phyloP scores from a whole-genome alignment of 495 filamentous ascomycete species.

The Tetracladium setigerum region DNA sequence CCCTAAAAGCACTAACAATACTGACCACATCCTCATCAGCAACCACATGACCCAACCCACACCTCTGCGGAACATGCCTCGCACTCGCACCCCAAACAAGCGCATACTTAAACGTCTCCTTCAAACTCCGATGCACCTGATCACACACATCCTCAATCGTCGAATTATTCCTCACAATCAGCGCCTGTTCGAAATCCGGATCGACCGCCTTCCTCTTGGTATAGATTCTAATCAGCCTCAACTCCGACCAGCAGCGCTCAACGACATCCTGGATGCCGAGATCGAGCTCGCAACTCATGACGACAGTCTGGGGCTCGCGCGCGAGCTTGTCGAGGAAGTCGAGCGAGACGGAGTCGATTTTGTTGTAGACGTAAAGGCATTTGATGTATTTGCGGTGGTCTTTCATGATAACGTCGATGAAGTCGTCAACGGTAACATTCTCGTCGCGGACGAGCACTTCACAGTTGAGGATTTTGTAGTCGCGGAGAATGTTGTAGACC shows the following conservation, averaged over 20 bases:
- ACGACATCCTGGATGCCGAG: conserved; percentile 95
- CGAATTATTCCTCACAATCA: conserved; percentile 83
- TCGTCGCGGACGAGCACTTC: conserved; percentile 95
- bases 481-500: conserved; percentile 89
- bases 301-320: conserved; percentile 84
- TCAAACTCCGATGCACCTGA: conserved; percentile 85
- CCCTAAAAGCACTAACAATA: conserved; percentile 76
- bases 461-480: conserved; percentile 98
- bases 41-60: conserved; percentile 80
- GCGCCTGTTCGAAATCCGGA: conserved; percentile 83
- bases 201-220: conserved; percentile 94
- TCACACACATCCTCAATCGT: conserved; percentile 98
- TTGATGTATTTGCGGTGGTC: conserved; percentile 96
- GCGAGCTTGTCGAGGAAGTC: conserved; percentile 90
- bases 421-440: conserved; percentile 91
- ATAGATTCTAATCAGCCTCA: conserved; percentile 86
- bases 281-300: conserved; percentile 98
- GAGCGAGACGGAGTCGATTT: conserved; percentile 92
- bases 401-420: conserved; percentile 99
- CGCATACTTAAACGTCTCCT: conserved; percentile 98
- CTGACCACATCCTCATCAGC: conserved; percentile 96
- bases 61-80: conserved; percentile 87
- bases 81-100: conserved; percentile 97
- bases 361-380: conserved; percentile 99
- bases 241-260: conserved; percentile 91